phyloP scores from a whole-genome alignment of 768 basidiomycete species.

The Arthromyces matolae region DNA sequence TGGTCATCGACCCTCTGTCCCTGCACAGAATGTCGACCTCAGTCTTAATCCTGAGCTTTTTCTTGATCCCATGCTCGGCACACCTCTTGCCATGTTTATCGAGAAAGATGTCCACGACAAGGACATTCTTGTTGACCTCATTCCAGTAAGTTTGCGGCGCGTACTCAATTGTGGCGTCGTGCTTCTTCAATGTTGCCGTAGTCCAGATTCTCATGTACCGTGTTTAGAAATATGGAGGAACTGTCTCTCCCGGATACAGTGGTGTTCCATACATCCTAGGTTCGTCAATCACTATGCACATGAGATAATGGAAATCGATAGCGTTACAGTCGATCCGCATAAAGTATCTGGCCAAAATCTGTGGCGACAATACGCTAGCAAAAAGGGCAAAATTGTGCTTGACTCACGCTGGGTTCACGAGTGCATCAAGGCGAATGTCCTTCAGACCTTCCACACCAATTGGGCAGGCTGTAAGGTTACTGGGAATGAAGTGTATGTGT shows the following conservation, averaged over 20 bases:
- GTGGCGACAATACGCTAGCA: constrained; percentile 73
- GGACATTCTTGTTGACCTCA: constrained; percentile 56
- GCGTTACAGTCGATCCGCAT: constrained; percentile 64
- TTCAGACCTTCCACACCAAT: constrained; percentile 72
- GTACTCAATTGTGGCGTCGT: neutral
- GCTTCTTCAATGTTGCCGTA: neutral
- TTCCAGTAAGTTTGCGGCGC: constrained; percentile 49
- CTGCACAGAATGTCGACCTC: constrained; percentile 28
- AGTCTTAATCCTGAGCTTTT: constrained; percentile 54
- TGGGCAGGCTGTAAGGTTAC: constrained; percentile 83
- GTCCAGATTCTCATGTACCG: constrained; percentile 6
- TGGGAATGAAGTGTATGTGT: constrained; percentile 65
- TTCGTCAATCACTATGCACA: constrained; percentile 29
- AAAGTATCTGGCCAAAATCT: constrained; percentile 79
- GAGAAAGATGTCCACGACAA: constrained; percentile 78
- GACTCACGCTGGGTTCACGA: constrained; percentile 73
- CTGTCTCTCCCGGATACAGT: constrained; percentile 71
- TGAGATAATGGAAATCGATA: constrained; percentile 4
- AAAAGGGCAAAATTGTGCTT: constrained; percentile 78
- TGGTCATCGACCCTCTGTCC: constrained; percentile 27
- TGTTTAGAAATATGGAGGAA: constrained; percentile 71
- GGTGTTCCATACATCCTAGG: constrained; percentile 79
- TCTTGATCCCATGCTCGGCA: constrained; percentile 80
- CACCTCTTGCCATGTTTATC: constrained; percentile 69
- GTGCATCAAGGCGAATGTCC: constrained; percentile 62